Base-by-base conservation (phyloP, 2,329 filamentous ascomycete genomes). In the Hypomyces rosellus region DNA sequence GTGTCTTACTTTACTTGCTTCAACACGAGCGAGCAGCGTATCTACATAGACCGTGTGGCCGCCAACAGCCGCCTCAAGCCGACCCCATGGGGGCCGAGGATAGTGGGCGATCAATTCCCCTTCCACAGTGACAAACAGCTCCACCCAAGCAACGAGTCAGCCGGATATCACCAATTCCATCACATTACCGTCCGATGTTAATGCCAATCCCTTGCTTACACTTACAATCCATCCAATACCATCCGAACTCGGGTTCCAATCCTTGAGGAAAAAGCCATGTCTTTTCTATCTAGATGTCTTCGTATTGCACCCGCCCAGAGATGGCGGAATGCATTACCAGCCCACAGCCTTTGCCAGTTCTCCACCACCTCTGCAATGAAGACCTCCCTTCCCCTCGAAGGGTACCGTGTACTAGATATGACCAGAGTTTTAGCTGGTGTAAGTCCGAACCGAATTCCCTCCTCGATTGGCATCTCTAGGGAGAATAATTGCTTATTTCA, bases 361-460 rank as follows among this genome's bases (percentile, higher is more conserved):
- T 69, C 66, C 36, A 63, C 56, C 45, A 58, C 60, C 11, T 54
- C 58, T 40, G 54, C 60, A 7, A 54, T 56, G 36, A 52, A 55
- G 45, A 57, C 61, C 12, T 55, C 66, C 38, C 68, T 82, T 33
- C 92, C 93, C 18, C 76, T 99, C 59, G 82, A 89, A 34, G 93
- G 93, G 1, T 86, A 93, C 59, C 84, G 88, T 49, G 91, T 97
- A 13, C 77, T 99, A 55, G 93, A 99, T 67, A 95, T 99, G 90
- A 97, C 92, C 3, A 81, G 93, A 71, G 93, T 99, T 2, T 73
- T 99, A 56, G 93, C 93, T 55, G 93, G 93, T 51, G 92, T 96
- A 75, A 71, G 86, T 77, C 25, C 13, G 18, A 16, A 14, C 18
- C 18, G 38, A 22, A 15, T 38, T 38, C 43, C 30, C 12, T 22